These are phyloP conservation scores for Lichtheimia ornata DNA, from an alignment of 371 early-diverging fungal species.

Conservation along the genomic window DNA sequence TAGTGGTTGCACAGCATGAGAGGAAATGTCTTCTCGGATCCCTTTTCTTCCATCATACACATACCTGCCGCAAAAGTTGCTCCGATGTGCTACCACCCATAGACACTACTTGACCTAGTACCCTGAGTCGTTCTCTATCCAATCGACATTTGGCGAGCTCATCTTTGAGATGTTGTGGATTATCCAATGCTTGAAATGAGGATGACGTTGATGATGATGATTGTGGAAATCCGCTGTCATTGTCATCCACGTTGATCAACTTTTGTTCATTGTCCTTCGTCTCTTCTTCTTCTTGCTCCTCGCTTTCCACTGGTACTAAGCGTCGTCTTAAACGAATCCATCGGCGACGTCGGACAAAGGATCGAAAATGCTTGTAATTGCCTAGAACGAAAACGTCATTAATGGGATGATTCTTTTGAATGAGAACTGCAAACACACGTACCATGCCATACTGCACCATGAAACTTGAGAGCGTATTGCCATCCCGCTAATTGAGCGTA, in stretches of 20 bases:
- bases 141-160: conserved; percentile 26
- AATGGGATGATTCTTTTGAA: no score
- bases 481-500: conserved; percentile 37
- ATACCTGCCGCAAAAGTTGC: conserved; percentile 3
- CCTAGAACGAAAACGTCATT: conserved; percentile 16
- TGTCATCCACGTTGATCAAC: conserved; percentile 13
- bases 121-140: conserved; percentile 40
- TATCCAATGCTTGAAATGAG: neutral
- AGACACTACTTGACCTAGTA: conserved; percentile 18
- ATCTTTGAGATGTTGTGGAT: conserved; percentile 11
- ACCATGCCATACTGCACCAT: conserved; percentile 54
- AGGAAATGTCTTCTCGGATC: neutral
- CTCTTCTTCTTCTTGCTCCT: neutral
- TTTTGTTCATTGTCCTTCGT: neutral
- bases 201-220: neutral
- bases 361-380: conserved; percentile 56
- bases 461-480: conserved; percentile 53
- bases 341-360: conserved; percentile 64
- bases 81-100: conserved; percentile 16
- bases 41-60: neutral
- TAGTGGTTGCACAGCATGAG: neutral
- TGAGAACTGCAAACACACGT: neutral
- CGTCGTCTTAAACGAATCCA: conserved; percentile 61
- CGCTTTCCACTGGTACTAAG: neutral
- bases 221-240: neutral